phyloP scores from a whole-genome alignment of 208 protist genomes.

The Acanthamoeba healyi region DNA sequence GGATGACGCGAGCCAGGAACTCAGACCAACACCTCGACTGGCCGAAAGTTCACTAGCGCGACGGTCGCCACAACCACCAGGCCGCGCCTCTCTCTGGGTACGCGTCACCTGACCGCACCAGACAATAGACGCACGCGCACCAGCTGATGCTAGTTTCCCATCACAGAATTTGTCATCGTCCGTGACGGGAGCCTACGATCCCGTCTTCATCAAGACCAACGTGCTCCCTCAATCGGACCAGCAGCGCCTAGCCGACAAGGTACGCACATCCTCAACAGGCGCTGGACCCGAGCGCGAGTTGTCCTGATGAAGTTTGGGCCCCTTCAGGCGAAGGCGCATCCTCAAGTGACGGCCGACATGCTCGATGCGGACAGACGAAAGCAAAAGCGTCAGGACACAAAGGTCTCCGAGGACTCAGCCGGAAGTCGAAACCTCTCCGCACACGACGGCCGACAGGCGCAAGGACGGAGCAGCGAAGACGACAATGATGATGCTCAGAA shows the following conservation, averaged over 20 bases:
- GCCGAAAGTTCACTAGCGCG: background rate
- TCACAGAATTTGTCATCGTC: conserved; percentile 23
- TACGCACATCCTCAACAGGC: background rate
- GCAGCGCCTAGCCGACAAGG: conserved; percentile 14
- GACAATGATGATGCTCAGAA: background rate
- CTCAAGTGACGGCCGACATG: background rate
- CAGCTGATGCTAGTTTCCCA: no score
- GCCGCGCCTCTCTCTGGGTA: conserved; percentile 1
- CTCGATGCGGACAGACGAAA: background rate
- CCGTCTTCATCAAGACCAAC: background rate
- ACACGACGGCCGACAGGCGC: no score
- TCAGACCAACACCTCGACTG: background rate
- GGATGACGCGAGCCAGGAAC: background rate
- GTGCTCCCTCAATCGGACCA: background rate
- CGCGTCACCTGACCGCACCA: background rate
- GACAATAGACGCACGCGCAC: no score
- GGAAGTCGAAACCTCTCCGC: no score
- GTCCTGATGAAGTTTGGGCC: background rate
- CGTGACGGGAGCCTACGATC: background rate
- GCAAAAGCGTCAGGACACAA: no score
- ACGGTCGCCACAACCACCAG: background rate
- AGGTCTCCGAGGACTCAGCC: no score
- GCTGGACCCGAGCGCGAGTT: background rate
- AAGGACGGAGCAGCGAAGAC: background rate
- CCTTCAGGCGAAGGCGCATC: background rate